A percentile compares a stretch with the other conserved stretches of the same genome.
Evolutionary conservation across 495 filamentous ascomycete genomes (phyloP).

Genomic region (Penicillium pulvis): DNA sequence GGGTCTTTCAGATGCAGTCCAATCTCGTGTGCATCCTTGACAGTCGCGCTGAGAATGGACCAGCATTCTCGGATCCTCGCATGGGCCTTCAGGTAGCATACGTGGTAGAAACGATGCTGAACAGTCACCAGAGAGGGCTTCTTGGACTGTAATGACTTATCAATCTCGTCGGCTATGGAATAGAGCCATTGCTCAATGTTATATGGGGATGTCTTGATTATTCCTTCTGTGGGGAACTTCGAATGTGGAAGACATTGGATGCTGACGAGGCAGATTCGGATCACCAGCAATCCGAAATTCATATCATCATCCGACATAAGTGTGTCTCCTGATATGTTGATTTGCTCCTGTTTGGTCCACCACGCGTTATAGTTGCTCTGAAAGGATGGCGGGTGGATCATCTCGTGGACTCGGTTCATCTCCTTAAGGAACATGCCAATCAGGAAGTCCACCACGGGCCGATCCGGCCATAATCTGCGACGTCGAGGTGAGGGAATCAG

Average conservation of each 20-base stretch:
- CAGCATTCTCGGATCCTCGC: conserved; percentile 19
- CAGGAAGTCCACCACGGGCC: conserved; percentile 18
- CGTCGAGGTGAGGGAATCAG: neutral
- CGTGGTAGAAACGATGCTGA: conserved; percentile 20
- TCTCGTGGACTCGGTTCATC: conserved; percentile 21
- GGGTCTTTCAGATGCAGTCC: conserved; percentile 21
- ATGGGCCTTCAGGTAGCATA: conserved; percentile 19
- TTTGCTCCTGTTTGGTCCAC: conserved; percentile 17
- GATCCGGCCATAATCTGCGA: conserved; percentile 18
- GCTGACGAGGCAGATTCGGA: conserved; percentile 24
- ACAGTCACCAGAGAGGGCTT: conserved; percentile 17
- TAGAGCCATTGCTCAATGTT: conserved; percentile 17
- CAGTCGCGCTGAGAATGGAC: conserved; percentile 17
- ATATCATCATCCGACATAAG: conserved; percentile 16
- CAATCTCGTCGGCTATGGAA: conserved; percentile 18
- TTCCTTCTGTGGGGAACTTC: conserved; percentile 16
- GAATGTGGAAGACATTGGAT: conserved; percentile 22
- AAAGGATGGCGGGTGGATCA: conserved; percentile 16
- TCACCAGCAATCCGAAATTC: conserved; percentile 22
- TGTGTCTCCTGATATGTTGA: conserved; percentile 2
- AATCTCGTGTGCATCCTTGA: conserved; percentile 24
- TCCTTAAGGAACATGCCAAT: conserved; percentile 20
- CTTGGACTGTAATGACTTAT: conserved; percentile 5
- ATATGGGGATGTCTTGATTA: conserved; percentile 9
- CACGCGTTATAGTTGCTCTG: conserved; percentile 18